A percentile compares a stretch with the other conserved stretches of the same genome.
These are phyloP conservation scores for Backusella morwellensis DNA, from an alignment of 192 early-diverging fungal genomes.

Conservation along the genomic window DNA sequence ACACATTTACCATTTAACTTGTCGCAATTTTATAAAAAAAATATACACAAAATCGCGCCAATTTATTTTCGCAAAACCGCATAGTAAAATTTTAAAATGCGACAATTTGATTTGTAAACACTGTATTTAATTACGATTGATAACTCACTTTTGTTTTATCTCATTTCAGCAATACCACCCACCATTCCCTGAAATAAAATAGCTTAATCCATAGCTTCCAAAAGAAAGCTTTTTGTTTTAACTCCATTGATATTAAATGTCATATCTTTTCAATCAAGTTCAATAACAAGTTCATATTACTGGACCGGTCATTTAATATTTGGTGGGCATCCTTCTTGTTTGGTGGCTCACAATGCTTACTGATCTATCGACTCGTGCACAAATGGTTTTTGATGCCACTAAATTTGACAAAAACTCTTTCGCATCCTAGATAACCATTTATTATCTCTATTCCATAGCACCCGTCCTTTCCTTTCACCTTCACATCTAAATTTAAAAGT, in stretches of 20 bases:
- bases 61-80: no score
- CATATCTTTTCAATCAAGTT: slow-evolving; percentile 94
- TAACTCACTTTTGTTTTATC: no score
- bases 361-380: slow-evolving; percentile 93
- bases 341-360: slow-evolving; percentile 89
- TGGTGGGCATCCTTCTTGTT: slow-evolving; percentile 82
- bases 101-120: no score
- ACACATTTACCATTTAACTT: no score
- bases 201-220: no score
- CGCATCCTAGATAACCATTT: slow-evolving; percentile 55
- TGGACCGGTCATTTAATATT: slow-evolving; percentile 91
- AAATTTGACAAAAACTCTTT: slow-evolving; percentile 91
- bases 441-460: slow-evolving; percentile 33
- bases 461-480: slow-evolving; percentile 5
- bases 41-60: no score
- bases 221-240: neutral
- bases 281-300: slow-evolving; percentile 83
- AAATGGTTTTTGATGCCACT: slow-evolving; percentile 92
- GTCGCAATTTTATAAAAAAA: no score
- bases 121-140: no score
- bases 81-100: no score
- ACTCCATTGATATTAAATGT: slow-evolving; percentile 82
- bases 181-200: no score
- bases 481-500: slow-evolving; percentile 72
- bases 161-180: no score